Base-by-base conservation (phyloP, 2,329 filamentous ascomycete genomes). In the Hypoxylon sp. region DNA sequence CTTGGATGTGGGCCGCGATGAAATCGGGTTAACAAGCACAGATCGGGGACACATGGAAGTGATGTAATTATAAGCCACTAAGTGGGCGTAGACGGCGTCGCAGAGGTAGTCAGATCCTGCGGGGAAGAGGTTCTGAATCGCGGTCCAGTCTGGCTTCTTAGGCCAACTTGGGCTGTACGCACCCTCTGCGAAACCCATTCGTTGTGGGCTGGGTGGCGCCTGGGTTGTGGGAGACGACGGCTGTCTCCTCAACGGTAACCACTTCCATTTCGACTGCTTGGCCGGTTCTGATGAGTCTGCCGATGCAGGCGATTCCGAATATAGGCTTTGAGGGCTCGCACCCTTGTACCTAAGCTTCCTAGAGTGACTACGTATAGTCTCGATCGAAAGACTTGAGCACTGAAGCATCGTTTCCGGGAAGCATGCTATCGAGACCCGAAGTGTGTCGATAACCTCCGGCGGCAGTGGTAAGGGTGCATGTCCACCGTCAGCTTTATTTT, bases 361-460 rank as follows among this genome's bases (percentile, higher is more conserved):
- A 0, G 86, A 84, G 69, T 87, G 87, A 28, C 82, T 76, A 14
- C 87, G 85, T 63, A 89, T 87, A 0, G 84, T 88, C 75, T 89
- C 86, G 52, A 88, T 80, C 0, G 86, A 84, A 3, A 88, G 78
- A 71, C 84, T 87, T 0, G 82, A 84, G 4, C 86, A 84, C 10
- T 85, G 78, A 1, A 89, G 82, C 83, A 88, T 87, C 0, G 86
- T 87, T 69, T 88, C 86, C 0, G 87, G 87, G 68, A 89, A 89
- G 70, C 85, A 87, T 4, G 82, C 79, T 10, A 87, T 82, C 0
- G 84, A 87, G 5, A 87, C 81, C 28, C 84, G 79, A 3, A 89
- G 78, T 0, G 82, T 87, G 63, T 89, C 86, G 43, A 88, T 75
- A 2, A 87, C 80, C 25, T 87, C 82, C 0, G 84, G 82, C 0